Base-by-base conservation (phyloP, 495 filamentous ascomycete genomes). In the Talaromyces adpressus region DNA sequence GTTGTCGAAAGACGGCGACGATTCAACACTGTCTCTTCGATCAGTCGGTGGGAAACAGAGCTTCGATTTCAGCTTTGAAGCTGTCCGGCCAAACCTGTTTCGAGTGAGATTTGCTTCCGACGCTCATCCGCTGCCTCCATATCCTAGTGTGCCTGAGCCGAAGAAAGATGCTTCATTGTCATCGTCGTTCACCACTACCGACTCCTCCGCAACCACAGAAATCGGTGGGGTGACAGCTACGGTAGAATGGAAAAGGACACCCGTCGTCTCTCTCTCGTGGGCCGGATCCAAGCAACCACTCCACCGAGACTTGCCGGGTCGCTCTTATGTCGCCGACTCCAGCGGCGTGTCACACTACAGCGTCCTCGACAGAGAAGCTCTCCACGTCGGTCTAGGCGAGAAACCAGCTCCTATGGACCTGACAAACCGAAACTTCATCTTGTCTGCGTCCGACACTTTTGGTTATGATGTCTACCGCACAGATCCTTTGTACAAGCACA, bases 401-500 rank as follows among this genome's bases (percentile, higher is more conserved):
- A 89, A 89, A 70, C 75, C 84, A 20, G 86, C 85, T 1, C 88
- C 88, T 0, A 89, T 90, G 85, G 81, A 90, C 67, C 78, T 90
- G n/a, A 83, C 77, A 6, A 84, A 84, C 51, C 83, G 88, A 3
- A 77, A 82, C 61, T 89, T 89, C 71, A 79, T 79, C 45, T 79
- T 90, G 57, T 82, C 85, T 4, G 85, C 85, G 8, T 89, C 84
- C 22, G 88, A 90, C 71, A 85, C 80, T 57, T 89, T 88, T 63
- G 84, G 85, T 20, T 90, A 90, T 71, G 87, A 90, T 67, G 81
- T 84, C 25, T 85, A 89, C 69, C 81, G 83, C 20, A 85, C 85
- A 51, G 88, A 90, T 70, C 87, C 88, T 14, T 75, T 90, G 56
- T 90, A 90, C 77, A 90, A 90, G 71, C 84, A 89, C 64, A 86